Conservation (phyloP, 805 yeast species). For the Yamadazyma kitorensis region DNA sequence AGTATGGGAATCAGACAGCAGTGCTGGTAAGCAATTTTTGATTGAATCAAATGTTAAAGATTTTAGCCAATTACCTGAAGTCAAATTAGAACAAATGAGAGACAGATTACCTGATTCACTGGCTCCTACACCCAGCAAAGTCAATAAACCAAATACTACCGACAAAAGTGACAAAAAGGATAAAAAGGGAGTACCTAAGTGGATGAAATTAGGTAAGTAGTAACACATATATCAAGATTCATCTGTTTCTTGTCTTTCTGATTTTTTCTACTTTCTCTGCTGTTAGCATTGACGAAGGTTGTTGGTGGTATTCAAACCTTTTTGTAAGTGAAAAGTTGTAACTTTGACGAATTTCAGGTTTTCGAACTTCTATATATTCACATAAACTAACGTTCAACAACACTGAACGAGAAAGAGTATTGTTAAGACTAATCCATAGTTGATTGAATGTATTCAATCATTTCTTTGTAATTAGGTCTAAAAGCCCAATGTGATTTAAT, state of each 20-base stretch:
- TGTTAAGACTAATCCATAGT: too few species aligned
- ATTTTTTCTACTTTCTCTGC: too few species aligned
- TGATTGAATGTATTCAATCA: slow-evolving; percentile 9
- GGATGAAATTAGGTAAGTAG: slow-evolving; percentile 8
- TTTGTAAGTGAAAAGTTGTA: too few species aligned
- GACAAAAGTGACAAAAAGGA: neutral
- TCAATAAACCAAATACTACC: neutral
- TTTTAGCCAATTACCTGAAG: slow-evolving; percentile 33
- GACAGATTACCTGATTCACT: slow-evolving; percentile 27
- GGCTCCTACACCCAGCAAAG: slow-evolving; percentile 1
- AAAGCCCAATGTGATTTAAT: slow-evolving; percentile 24
- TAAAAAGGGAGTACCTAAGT: slow-evolving; percentile 5
- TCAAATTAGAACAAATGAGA: slow-evolving; percentile 31
- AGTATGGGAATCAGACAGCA: slow-evolving; percentile 30
- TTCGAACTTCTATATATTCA: too few species aligned
- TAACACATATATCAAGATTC: too few species aligned
- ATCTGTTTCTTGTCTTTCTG: too few species aligned
- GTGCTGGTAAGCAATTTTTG: slow-evolving; percentile 5
- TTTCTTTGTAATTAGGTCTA: slow-evolving; percentile 10
- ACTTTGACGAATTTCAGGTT: too few species aligned
- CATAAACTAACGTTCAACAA: too few species aligned
- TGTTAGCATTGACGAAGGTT: too few species aligned
- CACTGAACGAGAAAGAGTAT: too few species aligned
- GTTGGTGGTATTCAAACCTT: too few species aligned
- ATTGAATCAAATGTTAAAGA: slow-evolving; percentile 14